Evolutionary conservation across 305 asterid genomes (phyloP), one percentile per base, ranked within the genome.

Genomic region (Plantago coronopus): DNA sequence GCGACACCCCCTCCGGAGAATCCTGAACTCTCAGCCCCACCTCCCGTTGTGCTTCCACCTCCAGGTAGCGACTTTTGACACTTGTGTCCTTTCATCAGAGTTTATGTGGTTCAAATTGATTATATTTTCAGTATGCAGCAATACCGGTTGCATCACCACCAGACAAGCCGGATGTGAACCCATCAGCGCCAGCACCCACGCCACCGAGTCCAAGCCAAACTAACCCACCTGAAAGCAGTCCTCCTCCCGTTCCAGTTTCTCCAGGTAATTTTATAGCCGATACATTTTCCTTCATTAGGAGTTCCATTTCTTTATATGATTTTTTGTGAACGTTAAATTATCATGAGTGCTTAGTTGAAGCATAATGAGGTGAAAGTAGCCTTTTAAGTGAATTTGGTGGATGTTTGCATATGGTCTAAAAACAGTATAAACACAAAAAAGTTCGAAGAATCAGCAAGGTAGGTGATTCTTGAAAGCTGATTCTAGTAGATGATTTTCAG

Each of bases 131-230:
- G 66, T 65, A 47, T 62, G 76, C 84, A 81, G 45, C 61, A 37
- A 94, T 70, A 25, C 85, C 95, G 19, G 60, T 68, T 34, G 49
- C 67, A 22, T 72, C 88, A n/a, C 79, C 86, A 17, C 79, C 79
- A 59, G 76, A 29, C 50, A 69, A 74, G 57, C 76, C 76, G 55
- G 64, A 65, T 57, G 48, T 56, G 48, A 79, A 68, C 47, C 73
- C 84, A 57, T 42, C 47, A 9, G 68, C 66, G 25, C 76, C 83
- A 17, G 74, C 19, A 76, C 50, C 83, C 34, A 38, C 53, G 17
- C 86, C 89, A 55, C 84, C 90, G 40, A 63, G 60, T 56, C 66
- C 95, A 66, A 73, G 25, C 64, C 70, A 67, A 63, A 48, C 81
- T 61, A 49, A 62, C 63, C 75, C 83, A 42, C 83, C 83, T 8